Evolutionary conservation across 2,329 filamentous ascomycete species (phyloP), one percentile per base, ranked within the genome.

Genomic region (Venturia asperata): DNA sequence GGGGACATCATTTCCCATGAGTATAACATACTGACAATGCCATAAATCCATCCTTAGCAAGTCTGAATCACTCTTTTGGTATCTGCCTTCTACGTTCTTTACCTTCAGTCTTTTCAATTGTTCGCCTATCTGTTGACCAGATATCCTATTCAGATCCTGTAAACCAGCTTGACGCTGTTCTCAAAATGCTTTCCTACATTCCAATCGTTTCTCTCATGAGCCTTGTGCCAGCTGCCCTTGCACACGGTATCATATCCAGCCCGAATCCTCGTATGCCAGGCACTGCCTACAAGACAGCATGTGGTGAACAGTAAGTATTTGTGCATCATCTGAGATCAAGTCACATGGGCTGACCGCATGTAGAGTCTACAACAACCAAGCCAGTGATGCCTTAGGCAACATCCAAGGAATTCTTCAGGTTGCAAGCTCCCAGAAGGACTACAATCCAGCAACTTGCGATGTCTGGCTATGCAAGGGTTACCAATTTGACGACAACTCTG

Each of bases 401-500:
- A 74, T 85, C 68, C 83, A 86, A 73, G 79, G 79, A 66, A 76
- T 82, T 68, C 76, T 83, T 55, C 81, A 84, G 71, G 76, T 81
- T 61, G 80, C 78, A 71, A 72, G 65, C 65, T 70, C 72, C 68
- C 80, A 83, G 73, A 70, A 69, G 65, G 82, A 83, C 75, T 82
- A 79, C 74, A 74, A 81, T 64, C 75, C 76, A 58, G 71, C 72
- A 1, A 71, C 74, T 45, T 85, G 82, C 72, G 75, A 82, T 70
- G 75, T 83, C 70, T 83, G 78, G 78, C 77, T 82, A 61, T 84
- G 82, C 81, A 84, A 85, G 75, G 83, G 83, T 67, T 81, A 81
- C 74, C 80, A 84, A 71, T 83, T 80, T 73, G 78, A 70, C 58
- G 84, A 86, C 75, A 83, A 83, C 75, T 80, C 73, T 67, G 77